Evolutionary conservation across 805 yeast genomes (phyloP).

Genomic region (Nakazawaea wickerhamii): DNA sequence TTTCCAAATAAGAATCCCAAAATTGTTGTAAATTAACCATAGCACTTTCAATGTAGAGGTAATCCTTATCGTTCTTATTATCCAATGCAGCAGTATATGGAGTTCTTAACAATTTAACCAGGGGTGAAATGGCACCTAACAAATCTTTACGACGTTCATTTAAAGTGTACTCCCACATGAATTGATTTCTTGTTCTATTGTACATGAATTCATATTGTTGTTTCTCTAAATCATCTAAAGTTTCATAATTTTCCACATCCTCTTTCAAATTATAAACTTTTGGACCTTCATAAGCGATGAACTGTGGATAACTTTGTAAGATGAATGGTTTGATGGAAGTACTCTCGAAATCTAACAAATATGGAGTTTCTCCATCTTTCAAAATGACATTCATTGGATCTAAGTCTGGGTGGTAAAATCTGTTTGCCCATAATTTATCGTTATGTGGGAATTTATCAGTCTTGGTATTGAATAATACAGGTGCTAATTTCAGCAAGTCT

Average conservation of each 20-base stretch:
- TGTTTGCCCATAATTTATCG: constrained; percentile 60
- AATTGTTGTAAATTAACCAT: constrained; percentile 59
- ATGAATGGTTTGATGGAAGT: constrained; percentile 76
- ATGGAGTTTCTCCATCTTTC: constrained; percentile 30
- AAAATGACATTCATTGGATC: constrained; percentile 84
- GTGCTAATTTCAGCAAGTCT: constrained; percentile 50
- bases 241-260: constrained; percentile 67
- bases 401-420: constrained; percentile 75
- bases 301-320: constrained; percentile 73
- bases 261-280: constrained; percentile 72
- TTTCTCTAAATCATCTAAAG: constrained; percentile 65
- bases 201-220: constrained; percentile 82
- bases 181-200: constrained; percentile 86
- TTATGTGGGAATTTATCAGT: constrained; percentile 56
- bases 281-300: constrained; percentile 83
- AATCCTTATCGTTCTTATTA: constrained; percentile 51
- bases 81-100: constrained; percentile 61
- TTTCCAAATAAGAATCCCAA: constrained; percentile 63
- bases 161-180: constrained; percentile 76
- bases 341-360: constrained; percentile 80
- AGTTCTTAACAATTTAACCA: constrained; percentile 61
- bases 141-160: constrained; percentile 60
- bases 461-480: constrained; percentile 49
- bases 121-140: constrained; percentile 80
- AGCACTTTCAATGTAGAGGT: constrained; percentile 59